Base-by-base conservation (phyloP, 2,329 filamentous ascomycete genomes). In the Trichoderma harzianum region DNA sequence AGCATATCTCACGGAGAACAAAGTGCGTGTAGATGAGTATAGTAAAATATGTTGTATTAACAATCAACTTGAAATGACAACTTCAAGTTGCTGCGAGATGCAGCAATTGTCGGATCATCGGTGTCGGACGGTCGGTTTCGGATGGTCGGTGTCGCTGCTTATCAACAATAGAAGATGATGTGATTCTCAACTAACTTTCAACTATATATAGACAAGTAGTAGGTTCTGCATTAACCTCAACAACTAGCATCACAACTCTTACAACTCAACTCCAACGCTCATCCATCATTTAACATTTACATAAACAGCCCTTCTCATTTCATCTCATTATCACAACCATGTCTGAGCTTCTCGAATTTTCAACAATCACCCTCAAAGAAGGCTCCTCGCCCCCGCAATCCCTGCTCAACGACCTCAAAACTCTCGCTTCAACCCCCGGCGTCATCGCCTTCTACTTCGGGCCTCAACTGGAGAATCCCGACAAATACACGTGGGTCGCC, bases 401-500 rank as follows among this genome's bases (percentile, higher is more conserved):
- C 43, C 74, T 76, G 61, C 76, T 79, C 67, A 73, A 75, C 69
- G 74, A 77, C 75, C 77, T 74, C 73, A 72, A 76, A 66, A 72
- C 74, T 57, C 76, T 81, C 24, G 78, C 78, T 64, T 76, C 79
- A 55, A 74, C 78, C 60, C 77, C 80, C 36, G 80, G 80, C 74
- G 76, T 81, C 65, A 67, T 74, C 66, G 76, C 76, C 68, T 72
- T 82, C 36, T 79, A 83, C 73, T 74, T 79, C 53, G 82, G 82
- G 72, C 77, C 76, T 8, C 78, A 80, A 39, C 69, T 80, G 63
- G 82, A 83, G 74, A 75, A 78, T 28, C 78, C 81, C 8, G 75
- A 75, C 26, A 76, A 73, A 39, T 81, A 78, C 77, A 75, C 79
- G 61, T 76, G 80, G 69, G 75, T 80, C 64, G 76, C 81, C 32